Evolutionary conservation across 345 rosid genomes (phyloP).

Genomic region (Gossypium australe): DNA sequence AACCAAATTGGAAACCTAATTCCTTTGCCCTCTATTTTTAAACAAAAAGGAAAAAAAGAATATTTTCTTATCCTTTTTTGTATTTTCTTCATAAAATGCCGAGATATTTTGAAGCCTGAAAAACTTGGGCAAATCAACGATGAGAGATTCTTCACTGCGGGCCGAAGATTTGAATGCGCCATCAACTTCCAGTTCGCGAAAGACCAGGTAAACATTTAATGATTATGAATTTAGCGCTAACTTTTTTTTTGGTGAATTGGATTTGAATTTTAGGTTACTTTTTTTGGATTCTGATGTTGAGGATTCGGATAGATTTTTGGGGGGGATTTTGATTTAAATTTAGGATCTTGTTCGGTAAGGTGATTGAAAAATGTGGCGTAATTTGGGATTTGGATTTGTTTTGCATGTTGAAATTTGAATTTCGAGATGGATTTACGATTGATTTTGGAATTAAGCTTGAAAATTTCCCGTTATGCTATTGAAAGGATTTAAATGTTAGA

Average conservation of each 20-base stretch:
- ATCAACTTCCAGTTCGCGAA: conserved; percentile 20
- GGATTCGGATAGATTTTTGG: neutral
- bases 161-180: conserved; percentile 20
- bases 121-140: neutral
- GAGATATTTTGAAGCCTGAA: conserved; percentile 7
- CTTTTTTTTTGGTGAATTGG: neutral
- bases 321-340: neutral
- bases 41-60: neutral
- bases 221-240: neutral
- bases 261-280: conserved; percentile 1
- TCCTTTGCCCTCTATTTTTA: neutral
- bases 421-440: neutral
- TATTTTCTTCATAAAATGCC: neutral
- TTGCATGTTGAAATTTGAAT: conserved; percentile 8
- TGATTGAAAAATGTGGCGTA: neutral
- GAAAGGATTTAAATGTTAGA: neutral
- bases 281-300: neutral
- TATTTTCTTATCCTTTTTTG: neutral
- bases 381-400: neutral
- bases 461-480: neutral
- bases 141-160: conserved; percentile 15
- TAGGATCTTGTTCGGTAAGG: neutral
- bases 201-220: conserved; percentile 12
- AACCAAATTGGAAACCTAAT: conserved; percentile 6
- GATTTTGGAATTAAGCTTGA: neutral